Percentiles rank a stretch among this genome's conserved stretches.
Conservation (phyloP, 2,329 filamentous ascomycete genomes). For the Aspergillus sp. region DNA sequence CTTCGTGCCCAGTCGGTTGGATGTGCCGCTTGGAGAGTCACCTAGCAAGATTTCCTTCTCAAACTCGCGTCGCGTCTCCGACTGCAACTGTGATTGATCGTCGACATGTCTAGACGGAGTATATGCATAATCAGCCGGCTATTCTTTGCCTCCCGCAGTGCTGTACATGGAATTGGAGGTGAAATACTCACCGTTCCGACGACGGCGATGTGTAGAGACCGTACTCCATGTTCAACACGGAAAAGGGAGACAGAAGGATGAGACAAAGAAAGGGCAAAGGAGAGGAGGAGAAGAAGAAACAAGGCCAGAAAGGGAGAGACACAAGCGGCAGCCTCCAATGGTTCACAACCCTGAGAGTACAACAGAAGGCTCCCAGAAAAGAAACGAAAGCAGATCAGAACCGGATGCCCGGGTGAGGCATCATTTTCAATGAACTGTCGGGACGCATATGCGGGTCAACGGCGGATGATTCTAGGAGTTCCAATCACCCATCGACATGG, state of each 20-base stretch:
- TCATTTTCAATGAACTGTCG: conserved; percentile 24
- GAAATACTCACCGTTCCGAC: conserved; percentile 11
- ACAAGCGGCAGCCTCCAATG: conserved; percentile 1
- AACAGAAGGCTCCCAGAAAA: conserved; percentile 4
- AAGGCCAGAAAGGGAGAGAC: not conserved
- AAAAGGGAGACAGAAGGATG: not conserved
- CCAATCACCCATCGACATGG: conserved; percentile 6
- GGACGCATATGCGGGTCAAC: conserved; percentile 17
- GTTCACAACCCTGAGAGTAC: conserved; percentile 3
- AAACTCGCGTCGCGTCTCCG: conserved; percentile 14
- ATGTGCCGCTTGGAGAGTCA: conserved; percentile 9
- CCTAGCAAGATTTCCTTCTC: conserved; percentile 18
- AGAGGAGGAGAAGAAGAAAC: not conserved
- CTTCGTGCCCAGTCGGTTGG: conserved; percentile 13
- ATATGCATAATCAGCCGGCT: conserved; percentile 1
- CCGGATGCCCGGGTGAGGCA: conserved; percentile 17
- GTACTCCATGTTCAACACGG: conserved; percentile 10
- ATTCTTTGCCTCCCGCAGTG: not conserved
- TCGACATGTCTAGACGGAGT: conserved; percentile 9
- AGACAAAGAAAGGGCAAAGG: not conserved
- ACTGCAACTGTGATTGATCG: conserved; percentile 4
- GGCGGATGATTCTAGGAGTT: conserved; percentile 7
- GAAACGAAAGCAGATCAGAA: conserved; percentile 7
- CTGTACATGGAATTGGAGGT: not conserved
- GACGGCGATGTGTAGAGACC: conserved; percentile 7